Base-by-base conservation (phyloP, 2,329 filamentous ascomycete species). In the Trichophyton benhamiae region DNA sequence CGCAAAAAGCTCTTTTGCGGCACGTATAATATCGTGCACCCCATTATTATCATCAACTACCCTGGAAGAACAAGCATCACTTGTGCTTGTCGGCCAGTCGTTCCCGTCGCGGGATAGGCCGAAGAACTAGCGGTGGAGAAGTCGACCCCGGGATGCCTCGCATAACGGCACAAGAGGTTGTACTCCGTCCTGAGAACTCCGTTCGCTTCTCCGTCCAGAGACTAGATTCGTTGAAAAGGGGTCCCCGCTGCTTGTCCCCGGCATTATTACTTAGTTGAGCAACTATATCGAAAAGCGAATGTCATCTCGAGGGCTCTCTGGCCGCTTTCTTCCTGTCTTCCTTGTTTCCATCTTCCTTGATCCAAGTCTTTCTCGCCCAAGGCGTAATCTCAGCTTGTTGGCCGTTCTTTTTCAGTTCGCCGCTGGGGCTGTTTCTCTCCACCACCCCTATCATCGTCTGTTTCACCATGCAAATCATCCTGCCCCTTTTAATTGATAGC, bases 61-160 rank as follows among this genome's bases (percentile, higher is more conserved):
- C 48, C 48, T 53, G 48, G 48, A 22, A 27, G 11, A 53, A 30
- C 48, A 53, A 33, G 48, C 48, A 53, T 53, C 48, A 11, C n/a
- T 8, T 38, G 33, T 38, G 33, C 33, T 53, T 33, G 30, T 57
- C 15, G 30, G 36, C 30, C 15, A 58, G 3, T 58, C 41, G n/a
- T 20, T 41, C 11, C 57, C 36, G 20, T 36, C 52, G 41, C 20
- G 5, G 53, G 57, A 36, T 44, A 48, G 61, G 49, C 62, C 58
- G 52, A 61, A 58, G 44, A 61, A 61, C 61, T 61, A 20, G 52
- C 62, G 46, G 46, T 52, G 46, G 46, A 52, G 46, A 52, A 2
- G 11, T 13, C 9, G 8, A 27, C 20, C 46, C 46, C 46, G n/a
- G 44, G 44, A 52, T 52, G 46, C 11, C 46, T 25, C 22, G 46